Conservation (phyloP, 352 stramenopile species). For the Globisporangium nagaii region DNA sequence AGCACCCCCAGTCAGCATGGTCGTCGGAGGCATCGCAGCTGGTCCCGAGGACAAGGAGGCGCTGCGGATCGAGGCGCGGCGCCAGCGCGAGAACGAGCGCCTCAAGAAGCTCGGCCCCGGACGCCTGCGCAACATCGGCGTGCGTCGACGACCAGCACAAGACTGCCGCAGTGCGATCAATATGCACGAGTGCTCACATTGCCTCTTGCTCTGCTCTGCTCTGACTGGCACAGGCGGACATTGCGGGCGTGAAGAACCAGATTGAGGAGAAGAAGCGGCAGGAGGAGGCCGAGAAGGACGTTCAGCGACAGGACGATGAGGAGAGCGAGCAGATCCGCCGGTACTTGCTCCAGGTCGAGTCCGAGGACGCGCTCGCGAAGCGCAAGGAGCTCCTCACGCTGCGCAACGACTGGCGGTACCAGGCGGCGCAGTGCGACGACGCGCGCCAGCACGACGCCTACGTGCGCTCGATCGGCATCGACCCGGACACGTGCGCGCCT, state of each 20-base stretch:
- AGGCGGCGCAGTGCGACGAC: slow-evolving; percentile 24
- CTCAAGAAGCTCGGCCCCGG: slow-evolving; percentile 62
- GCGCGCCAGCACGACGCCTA: slow-evolving; percentile 23
- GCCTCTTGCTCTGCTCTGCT: neutral
- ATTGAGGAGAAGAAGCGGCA: slow-evolving; percentile 59
- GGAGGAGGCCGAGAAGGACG: slow-evolving; percentile 32
- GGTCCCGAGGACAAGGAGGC: slow-evolving; percentile 37
- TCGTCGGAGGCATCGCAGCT: slow-evolving; percentile 10
- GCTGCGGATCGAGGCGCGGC: slow-evolving; percentile 47
- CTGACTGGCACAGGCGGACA: slow-evolving; percentile 39
- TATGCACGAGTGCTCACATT: neutral
- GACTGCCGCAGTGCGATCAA: neutral
- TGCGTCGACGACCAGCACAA: too few relatives aligned
- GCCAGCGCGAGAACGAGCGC: slow-evolving; percentile 59
- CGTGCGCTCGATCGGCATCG: slow-evolving; percentile 33
- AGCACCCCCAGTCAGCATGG: neutral
- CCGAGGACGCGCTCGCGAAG: slow-evolving; percentile 52
- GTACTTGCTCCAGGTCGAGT: slow-evolving; percentile 76
- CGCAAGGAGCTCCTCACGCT: slow-evolving; percentile 60
- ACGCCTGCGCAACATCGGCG: slow-evolving; percentile 59
- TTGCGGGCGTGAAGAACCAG: slow-evolving; percentile 71
- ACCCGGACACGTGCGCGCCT: slow-evolving; percentile 42
- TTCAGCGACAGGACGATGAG: slow-evolving; percentile 37
- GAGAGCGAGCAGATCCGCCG: slow-evolving; percentile 62
- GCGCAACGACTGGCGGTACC: slow-evolving; percentile 56